Evolutionary conservation across 352 stramenopile genomes (phyloP).

Genomic region (Phytophthora boehmeriae): DNA sequence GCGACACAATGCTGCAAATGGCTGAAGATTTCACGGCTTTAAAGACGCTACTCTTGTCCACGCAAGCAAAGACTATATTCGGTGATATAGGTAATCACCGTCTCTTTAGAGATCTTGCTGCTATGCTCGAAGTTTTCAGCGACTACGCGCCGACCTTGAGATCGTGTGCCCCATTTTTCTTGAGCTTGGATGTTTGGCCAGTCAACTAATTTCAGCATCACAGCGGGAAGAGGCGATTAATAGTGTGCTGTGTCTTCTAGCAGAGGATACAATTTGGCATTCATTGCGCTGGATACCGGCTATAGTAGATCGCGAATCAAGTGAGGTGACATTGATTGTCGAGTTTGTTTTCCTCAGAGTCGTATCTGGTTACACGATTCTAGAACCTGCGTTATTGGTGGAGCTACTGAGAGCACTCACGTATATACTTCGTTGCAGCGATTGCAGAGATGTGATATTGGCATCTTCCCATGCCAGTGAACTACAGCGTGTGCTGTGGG

Average conservation of each 20-base stretch:
- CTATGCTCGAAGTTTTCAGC: conserved; percentile 11
- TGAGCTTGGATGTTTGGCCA: conserved; percentile 28
- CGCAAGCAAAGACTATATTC: conserved; percentile 19
- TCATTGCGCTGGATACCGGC: conserved; percentile 37
- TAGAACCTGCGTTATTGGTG: conserved; percentile 22
- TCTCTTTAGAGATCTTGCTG: conserved; percentile 21
- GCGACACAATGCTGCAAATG: conserved; percentile 2
- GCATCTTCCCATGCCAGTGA: conserved; percentile 13
- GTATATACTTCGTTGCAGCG: conserved; percentile 23
- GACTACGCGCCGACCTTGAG: conserved; percentile 1
- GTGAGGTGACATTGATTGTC: conserved; percentile 23
- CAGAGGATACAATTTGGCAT: conserved; percentile 20
- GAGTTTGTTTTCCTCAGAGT: conserved; percentile 35
- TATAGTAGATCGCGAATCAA: conserved; percentile 11
- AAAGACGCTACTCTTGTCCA: conserved; percentile 28
- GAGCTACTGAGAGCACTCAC: conserved; percentile 30
- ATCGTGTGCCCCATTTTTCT: conserved; percentile 9
- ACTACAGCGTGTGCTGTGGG: conserved; percentile 25
- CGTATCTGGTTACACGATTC: conserved; percentile 19
- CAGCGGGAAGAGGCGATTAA: conserved; percentile 30
- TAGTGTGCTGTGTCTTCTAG: conserved; percentile 22
- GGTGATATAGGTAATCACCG: conserved; percentile 14
- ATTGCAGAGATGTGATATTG: conserved; percentile 25
- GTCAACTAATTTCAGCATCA: conserved; percentile 18
- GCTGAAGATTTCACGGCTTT: conserved; percentile 29